These are phyloP conservation scores for Mycosphaerella sp. DNA, from an alignment of 2,329 filamentous ascomycete genomes.

Conservation along the genomic window DNA sequence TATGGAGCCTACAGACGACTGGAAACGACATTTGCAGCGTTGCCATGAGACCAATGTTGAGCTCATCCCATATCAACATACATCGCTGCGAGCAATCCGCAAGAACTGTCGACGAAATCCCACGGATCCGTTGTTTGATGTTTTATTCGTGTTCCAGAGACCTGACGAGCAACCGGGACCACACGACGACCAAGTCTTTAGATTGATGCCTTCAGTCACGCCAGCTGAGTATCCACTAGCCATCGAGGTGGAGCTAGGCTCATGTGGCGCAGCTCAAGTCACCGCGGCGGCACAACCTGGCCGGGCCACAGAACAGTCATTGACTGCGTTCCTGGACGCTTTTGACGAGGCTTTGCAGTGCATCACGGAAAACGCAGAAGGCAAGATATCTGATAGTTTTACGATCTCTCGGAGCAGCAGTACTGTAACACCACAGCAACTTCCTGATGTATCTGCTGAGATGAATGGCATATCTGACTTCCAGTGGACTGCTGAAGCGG, in stretches of 20 bases:
- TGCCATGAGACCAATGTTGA: slow-evolving; percentile 67
- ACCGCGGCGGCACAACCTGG: slow-evolving; percentile 55
- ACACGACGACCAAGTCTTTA: slow-evolving; percentile 43
- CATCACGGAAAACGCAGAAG: slow-evolving; percentile 9
- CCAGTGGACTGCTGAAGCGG: slow-evolving; percentile 53
- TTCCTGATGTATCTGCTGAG: slow-evolving; percentile 6
- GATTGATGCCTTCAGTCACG: slow-evolving; percentile 43
- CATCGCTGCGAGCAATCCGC: slow-evolving; percentile 69
- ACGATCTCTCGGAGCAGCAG: slow-evolving; percentile 2
- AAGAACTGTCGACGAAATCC: slow-evolving; percentile 63
- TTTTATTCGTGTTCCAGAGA: slow-evolving; percentile 73
- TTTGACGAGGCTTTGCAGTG: slow-evolving; percentile 14
- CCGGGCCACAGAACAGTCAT: slow-evolving; percentile 28
- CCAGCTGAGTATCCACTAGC: slow-evolving; percentile 68
- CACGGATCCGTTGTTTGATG: slow-evolving; percentile 64
- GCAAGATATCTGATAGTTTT: slow-evolving; percentile 13
- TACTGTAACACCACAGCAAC: slow-evolving; percentile 1
- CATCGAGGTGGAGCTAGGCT: slow-evolving; percentile 60
- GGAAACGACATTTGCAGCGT: slow-evolving; percentile 53
- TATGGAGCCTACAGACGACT: slow-evolving; percentile 45
- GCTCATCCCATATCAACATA: slow-evolving; percentile 68
- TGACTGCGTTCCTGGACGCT: slow-evolving; percentile 26
- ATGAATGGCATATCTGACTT: slow-evolving; percentile 40
- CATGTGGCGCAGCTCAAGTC: slow-evolving; percentile 47
- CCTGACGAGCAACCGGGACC: background rate